Percentiles rank a stretch among this genome's conserved stretches.
These are phyloP conservation scores for Myxozyma kluyveri DNA, from an alignment of 805 yeast species.

Conservation along the genomic window DNA sequence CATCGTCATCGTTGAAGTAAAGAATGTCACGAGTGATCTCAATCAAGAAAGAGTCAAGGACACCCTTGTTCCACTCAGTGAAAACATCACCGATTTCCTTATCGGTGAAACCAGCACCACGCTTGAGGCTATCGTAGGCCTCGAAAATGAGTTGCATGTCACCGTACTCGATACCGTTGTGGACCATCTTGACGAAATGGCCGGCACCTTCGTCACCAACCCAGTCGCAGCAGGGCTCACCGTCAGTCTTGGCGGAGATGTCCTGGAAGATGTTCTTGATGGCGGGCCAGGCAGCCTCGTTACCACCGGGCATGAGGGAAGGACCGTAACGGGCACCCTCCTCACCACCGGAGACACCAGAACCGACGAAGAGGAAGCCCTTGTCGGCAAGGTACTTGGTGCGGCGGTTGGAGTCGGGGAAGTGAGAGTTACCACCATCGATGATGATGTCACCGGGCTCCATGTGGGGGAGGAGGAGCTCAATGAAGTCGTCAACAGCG, in stretches of 20 bases:
- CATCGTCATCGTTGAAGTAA: constrained; percentile 83
- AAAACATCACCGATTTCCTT: constrained; percentile 93
- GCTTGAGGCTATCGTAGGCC: constrained; percentile 94
- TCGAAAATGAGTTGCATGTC: constrained; percentile 99
- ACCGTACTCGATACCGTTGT: constrained; percentile 99
- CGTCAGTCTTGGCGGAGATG: constrained; percentile 92
- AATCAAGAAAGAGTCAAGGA: constrained; percentile 91
- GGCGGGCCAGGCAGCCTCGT: constrained; percentile 97
- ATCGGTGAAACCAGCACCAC: constrained; percentile 86
- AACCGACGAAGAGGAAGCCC: constrained; percentile 92
- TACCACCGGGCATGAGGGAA: constrained; percentile 99
- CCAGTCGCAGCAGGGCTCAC: constrained; percentile 99
- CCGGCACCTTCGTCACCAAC: constrained; percentile 99
- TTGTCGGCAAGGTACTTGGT: constrained; percentile 79
- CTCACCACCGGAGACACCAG: constrained; percentile 99
- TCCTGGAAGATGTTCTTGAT: constrained; percentile 95
- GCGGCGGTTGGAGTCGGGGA: constrained; percentile 98
- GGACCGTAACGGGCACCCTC: constrained; percentile 99
- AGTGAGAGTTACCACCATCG: constrained; percentile 99
- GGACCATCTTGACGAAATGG: constrained; percentile 99
- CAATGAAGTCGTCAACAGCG: constrained; percentile 89
- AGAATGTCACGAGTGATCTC: constrained; percentile 96
- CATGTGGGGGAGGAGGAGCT: constrained; percentile 81
- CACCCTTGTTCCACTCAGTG: constrained; percentile 93
- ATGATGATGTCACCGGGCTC: constrained; percentile 97